Percentiles rank a stretch among this genome's conserved stretches.
Conservation (phyloP, 179 eudicot species). For the Dionaea muscipula region DNA sequence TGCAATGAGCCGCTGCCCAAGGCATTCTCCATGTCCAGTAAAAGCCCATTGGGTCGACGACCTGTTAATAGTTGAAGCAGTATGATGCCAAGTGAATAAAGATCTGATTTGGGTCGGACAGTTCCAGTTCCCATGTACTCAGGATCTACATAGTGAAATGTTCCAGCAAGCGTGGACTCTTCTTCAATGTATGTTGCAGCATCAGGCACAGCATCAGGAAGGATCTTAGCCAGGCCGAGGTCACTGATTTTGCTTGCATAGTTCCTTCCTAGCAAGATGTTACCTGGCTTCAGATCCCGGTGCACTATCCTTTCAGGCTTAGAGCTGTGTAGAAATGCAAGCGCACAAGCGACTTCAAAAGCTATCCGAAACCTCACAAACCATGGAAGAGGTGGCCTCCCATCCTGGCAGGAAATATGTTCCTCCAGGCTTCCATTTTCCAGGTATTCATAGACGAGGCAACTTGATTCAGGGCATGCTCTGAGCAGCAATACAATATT, state of each 20-base stretch:
- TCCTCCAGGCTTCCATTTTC: slow-evolving; percentile 37
- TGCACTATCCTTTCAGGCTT: slow-evolving; percentile 36
- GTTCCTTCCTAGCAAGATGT: slow-evolving; percentile 29
- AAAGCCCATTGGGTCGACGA: slow-evolving; percentile 28
- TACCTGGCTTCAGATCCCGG: slow-evolving; percentile 32
- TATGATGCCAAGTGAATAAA: slow-evolving; percentile 33
- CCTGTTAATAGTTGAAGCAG: slow-evolving; percentile 28
- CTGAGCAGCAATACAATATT: slow-evolving; percentile 29
- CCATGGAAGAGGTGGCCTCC: slow-evolving; percentile 29
- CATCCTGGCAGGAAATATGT: slow-evolving; percentile 19
- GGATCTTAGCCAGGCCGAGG: slow-evolving; percentile 32
- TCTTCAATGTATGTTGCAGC: slow-evolving; percentile 24
- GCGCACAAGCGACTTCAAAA: slow-evolving; percentile 29
- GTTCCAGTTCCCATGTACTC: slow-evolving; percentile 37
- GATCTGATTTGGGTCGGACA: slow-evolving; percentile 31
- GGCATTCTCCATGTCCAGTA: slow-evolving; percentile 32
- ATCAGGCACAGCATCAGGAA: slow-evolving; percentile 25
- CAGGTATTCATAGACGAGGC: slow-evolving; percentile 37
- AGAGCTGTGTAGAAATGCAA: slow-evolving; percentile 30
- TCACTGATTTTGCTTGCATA: slow-evolving; percentile 33
- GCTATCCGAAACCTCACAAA: slow-evolving; percentile 35
- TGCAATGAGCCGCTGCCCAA: slow-evolving; percentile 25
- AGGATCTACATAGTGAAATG: slow-evolving; percentile 29
- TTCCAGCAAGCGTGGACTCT: slow-evolving; percentile 32
- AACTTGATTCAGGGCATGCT: slow-evolving; percentile 29